A percentile compares a stretch with the other conserved stretches of the same genome.
Conservation (phyloP, 225 moss, liverwort and hornwort species). For the Climacium dendroides region DNA sequence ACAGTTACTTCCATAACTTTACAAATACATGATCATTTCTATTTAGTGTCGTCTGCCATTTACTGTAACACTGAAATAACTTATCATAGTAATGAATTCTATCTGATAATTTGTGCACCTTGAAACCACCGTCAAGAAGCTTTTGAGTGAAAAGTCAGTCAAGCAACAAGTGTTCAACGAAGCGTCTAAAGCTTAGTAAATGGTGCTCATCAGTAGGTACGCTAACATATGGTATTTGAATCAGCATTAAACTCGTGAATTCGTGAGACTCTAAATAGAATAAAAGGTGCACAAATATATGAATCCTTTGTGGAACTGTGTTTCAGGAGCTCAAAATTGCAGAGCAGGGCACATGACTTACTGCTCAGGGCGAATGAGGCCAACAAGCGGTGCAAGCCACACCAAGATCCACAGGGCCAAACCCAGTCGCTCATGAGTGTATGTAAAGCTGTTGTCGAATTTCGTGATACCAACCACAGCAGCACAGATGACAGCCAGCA, state of each 20-base stretch:
- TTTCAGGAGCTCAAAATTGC: neutral
- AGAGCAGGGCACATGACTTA: neutral
- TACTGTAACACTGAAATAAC: neutral
- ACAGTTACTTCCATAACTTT: neutral
- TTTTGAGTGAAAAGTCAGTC: neutral
- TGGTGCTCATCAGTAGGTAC: neutral
- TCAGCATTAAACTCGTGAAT: neutral
- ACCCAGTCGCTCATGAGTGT: constrained; percentile 63
- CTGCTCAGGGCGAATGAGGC: constrained; percentile 41
- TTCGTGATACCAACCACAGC: neutral
- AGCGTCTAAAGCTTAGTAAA: neutral
- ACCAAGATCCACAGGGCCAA: constrained; percentile 35
- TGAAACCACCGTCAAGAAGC: neutral
- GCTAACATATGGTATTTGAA: neutral
- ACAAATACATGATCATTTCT: neutral
- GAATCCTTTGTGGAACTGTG: neutral
- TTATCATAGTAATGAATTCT: neutral
- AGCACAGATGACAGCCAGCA: neutral
- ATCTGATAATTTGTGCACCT: neutral
- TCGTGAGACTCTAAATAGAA: neutral
- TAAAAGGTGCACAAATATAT: neutral
- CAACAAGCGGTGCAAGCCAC: constrained; percentile 42
- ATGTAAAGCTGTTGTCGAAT: constrained; percentile 12
- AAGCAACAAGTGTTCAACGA: neutral
- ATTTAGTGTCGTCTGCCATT: neutral